Base-by-base conservation (phyloP, 148 eudicot genomes). In the Nepenthes gracilis region DNA sequence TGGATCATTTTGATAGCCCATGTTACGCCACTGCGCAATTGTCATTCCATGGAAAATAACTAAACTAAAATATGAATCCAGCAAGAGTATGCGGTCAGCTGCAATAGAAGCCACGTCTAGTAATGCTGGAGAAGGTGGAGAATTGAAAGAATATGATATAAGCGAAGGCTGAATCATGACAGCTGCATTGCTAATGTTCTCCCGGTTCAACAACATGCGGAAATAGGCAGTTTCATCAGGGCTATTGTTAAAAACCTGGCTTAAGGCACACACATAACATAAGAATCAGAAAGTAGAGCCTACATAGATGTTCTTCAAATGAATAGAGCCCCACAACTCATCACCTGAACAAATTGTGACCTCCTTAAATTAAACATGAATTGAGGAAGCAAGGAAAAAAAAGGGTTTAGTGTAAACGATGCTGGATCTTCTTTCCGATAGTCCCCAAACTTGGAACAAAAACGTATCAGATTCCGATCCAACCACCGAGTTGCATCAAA, bases 181-280 rank as follows among this genome's bases (percentile, higher is more conserved):
- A 9, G 83, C 94, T 60, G 94, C 83, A 72, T 92, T 92, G 36
- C 83, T 84, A 71, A 83, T 73, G 58, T 67, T 85, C 71, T 92
- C 96, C 61, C 96, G 82, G 79, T 92, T 85, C 66, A 92, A 65
- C 73, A 77, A 72, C 84, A 92, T 88, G 55, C 98, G 88, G 72
- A 92, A 92, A 70, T 85, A 92, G 67, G 98, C 98, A 2, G 98
- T 88, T 81, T 92, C 98, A 83, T 92, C 98, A 6, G 98, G 98
- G 75, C 97, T 90, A 67, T 87, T 90, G 69, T 90, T 90, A 48
- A 85, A 90, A 35, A 90, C 97, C 97, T 87, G 74, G 23, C 8
- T 33, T 12, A 43, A 55, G 33, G 10, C 33, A 54, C 12, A 55
- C 12, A 48, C 0, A 23, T 9, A 35, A 47, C 34, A 67, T 38